Evolutionary conservation across 139 green algal species (phyloP), one percentile per base, ranked within the genome.

Genomic region (Asterochloris erici): DNA sequence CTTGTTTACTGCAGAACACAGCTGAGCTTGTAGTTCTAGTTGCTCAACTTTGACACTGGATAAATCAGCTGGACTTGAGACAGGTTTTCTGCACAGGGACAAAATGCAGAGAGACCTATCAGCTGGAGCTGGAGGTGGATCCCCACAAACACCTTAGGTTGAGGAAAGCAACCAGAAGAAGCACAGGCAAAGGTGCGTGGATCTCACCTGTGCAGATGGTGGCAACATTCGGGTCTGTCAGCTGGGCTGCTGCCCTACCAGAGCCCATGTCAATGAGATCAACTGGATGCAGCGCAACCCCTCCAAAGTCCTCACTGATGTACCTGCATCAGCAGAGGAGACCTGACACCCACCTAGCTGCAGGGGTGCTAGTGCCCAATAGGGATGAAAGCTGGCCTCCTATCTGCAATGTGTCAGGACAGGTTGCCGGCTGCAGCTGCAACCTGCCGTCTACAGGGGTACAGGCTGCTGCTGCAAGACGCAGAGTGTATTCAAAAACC

Each of bases 221-320:
- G 66, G 86, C 89, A 26, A 98, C 85, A 87, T 97, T 95, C 28
- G 86, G 78, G 82, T 98, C 95, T 0, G 87, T 84, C 28, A 97
- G 84, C 75, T 90, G 79, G 14, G 63, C 78, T 73, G 96, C 82
- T 68, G 94, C 78, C 17, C 47, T 38, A 23, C 95, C 95, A 0
- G 88, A 93, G 74, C 75, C 68, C 0, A 89, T 88, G 79, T 96
- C 92, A 62, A 98, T 79, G 29, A 98, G 79, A 85, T 98, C 95
- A 9, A 98, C 82, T 0, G 95, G 94, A 82, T 98, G 95, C 84
- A 98, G 85, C 69, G 93, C 94, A 61, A 90, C 68, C 12, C 95
- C 95, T 26, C 86, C 88, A 83, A 92, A 96, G 80, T 96, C 92
- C 82, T 98, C 94, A 28, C 78, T 91, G 71, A 98, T 98, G 86